Evolutionary conservation across 257 asterid genomes (phyloP).

Genomic region (Lycium ferocissimum): DNA sequence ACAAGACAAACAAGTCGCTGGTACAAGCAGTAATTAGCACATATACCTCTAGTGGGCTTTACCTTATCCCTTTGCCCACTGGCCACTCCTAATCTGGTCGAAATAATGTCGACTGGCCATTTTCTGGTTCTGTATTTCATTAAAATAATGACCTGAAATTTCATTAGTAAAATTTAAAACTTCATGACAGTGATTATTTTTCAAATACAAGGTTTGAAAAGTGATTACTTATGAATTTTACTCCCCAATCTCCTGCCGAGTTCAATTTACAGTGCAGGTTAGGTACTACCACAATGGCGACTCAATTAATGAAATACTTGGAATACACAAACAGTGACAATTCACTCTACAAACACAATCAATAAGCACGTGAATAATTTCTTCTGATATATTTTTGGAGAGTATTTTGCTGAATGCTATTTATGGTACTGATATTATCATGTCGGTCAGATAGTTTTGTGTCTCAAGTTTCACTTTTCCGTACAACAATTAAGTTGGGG

Average conservation of each 20-base stretch:
- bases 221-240: no score
- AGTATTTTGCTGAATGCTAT: background rate
- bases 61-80: slow-evolving; percentile 12
- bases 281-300: background rate
- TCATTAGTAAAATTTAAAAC: no score
- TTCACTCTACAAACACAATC: background rate
- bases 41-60: background rate
- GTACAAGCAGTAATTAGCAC: background rate
- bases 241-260: background rate
- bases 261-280: background rate
- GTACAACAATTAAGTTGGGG: background rate
- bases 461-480: background rate
- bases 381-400: background rate
- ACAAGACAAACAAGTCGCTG: background rate
- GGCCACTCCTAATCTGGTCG: background rate
- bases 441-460: background rate
- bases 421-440: background rate
- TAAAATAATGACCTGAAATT: no score
- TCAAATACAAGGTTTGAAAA: no score
- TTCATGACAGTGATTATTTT: no score
- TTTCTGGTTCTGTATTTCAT: background rate
- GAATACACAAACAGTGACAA: background rate
- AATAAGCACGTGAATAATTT: background rate
- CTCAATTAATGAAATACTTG: background rate
- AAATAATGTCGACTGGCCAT: background rate